Base-by-base conservation (phyloP, 208 protist species). In the Trypanosomatidae sp. region DNA sequence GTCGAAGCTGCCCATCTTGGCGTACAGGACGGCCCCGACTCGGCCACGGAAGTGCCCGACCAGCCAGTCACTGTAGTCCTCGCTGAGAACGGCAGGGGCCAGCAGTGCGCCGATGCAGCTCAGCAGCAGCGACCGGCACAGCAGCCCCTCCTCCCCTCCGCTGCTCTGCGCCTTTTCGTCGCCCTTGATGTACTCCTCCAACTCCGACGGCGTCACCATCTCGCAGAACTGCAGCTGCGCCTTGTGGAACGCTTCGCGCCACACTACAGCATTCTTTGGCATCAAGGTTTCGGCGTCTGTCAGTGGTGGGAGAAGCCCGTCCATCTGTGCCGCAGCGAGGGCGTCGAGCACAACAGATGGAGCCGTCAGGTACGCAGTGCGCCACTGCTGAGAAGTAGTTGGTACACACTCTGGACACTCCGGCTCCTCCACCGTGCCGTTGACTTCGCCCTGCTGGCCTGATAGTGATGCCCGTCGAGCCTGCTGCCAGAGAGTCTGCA, bases 51-150 rank as follows among this genome's bases (percentile, higher is more conserved):
- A 91, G 64, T 85, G 83, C 13, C 87, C 79, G n/a, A 71, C 52
- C 33, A 94, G 53, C 84, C 86, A 94, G 6, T 83, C 70, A 1
- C 49, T 59, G 28, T 84, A 87, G 49, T 83, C 76, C 13, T 9
- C 7, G 56, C 56, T 10, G 77, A 58, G 17, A 77, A 53, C 5
- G 74, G 65, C n/a, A n/a, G 76, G 76, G 39, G 89, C 79, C 25
- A 94, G 80, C 15, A 94, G 77, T 6, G 77, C 77, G 5, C 89
- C 86, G 13, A 88, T 76, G 49, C 83, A 76, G 59, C 81, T 86
- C 50, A 89, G 64, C 39, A 94, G 8, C 58, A 12, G 46, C 82
- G 74, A 4, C 62, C 59, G 0, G 67, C 70, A 10, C n/a, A n/a
- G n/a, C n/a, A n/a, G n/a, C n/a, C n/a, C n/a, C n/a, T n/a, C n/a